Conservation (phyloP, 192 early-diverging fungal genomes). For the Gryganskiella cystojenkinii region DNA sequence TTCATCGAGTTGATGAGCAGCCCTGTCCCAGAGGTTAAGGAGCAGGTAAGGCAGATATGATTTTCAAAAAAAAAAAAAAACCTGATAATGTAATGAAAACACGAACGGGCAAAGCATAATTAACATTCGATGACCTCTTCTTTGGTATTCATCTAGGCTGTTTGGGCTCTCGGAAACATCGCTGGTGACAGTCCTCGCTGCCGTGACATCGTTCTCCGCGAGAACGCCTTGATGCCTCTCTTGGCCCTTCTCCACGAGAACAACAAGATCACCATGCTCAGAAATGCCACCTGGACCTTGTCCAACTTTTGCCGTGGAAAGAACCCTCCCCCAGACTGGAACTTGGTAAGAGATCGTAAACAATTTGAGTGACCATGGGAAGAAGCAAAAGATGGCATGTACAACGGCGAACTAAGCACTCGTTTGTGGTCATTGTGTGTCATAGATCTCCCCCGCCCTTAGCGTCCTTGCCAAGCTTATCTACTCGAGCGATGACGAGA, state of each 20-base stretch:
- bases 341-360: slow-evolving; percentile 57
- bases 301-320: slow-evolving; percentile 99
- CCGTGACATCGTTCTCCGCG: slow-evolving; percentile 88
- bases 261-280: slow-evolving; percentile 96
- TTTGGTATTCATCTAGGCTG: slow-evolving; percentile 66
- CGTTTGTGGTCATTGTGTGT: neutral
- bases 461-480: slow-evolving; percentile 92
- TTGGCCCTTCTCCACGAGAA: slow-evolving; percentile 86
- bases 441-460: slow-evolving; percentile 87
- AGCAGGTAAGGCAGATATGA: slow-evolving; percentile 73
- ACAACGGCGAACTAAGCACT: no score
- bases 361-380: neutral
- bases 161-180: slow-evolving; percentile 99
- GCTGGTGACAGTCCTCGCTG: slow-evolving; percentile 94
- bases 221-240: slow-evolving; percentile 89
- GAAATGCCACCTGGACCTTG: slow-evolving; percentile 99
- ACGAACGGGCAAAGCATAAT: no score
- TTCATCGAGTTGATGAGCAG: slow-evolving; percentile 92
- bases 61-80: neutral
- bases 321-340: slow-evolving; percentile 95
- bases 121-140: neutral
- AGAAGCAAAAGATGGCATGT: neutral
- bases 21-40: slow-evolving; percentile 87
- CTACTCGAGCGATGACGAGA: slow-evolving; percentile 91
- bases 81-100: no score